phyloP scores from a whole-genome alignment of 164 flowering plant genomes.

The Buxus sempervirens region DNA sequence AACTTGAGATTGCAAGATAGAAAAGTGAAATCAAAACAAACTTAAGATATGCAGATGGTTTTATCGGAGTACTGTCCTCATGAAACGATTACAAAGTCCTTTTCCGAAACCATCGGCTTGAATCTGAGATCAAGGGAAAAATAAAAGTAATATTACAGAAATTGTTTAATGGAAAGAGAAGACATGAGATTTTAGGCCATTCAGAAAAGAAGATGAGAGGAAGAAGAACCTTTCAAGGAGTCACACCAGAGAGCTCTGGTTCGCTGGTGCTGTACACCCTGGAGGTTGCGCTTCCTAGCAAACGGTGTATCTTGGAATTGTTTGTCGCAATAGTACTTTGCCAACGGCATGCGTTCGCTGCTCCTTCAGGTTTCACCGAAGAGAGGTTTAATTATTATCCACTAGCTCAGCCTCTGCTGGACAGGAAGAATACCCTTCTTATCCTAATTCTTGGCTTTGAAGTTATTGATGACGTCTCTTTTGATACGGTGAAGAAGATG shows the following conservation, averaged over 20 bases:
- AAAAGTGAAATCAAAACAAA: not conserved
- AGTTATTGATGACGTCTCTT: too few species aligned
- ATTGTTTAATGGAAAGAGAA: not conserved
- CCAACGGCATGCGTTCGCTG: slow-evolving; percentile 45
- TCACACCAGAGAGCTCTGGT: slow-evolving; percentile 76
- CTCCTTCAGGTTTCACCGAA: too few species aligned
- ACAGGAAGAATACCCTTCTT: too few species aligned
- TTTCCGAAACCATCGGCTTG: slow-evolving; percentile 21
- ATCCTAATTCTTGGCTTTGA: too few species aligned
- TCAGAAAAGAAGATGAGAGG: not conserved
- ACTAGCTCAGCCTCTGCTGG: too few species aligned
- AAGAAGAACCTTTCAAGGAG: slow-evolving; percentile 37
- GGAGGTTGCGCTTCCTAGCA: slow-evolving; percentile 80
- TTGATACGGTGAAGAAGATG: too few species aligned
- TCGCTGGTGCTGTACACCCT: slow-evolving; percentile 67
- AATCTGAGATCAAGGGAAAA: slow-evolving; percentile 7
- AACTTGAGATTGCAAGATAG: too few species aligned
- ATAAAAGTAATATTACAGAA: not conserved
- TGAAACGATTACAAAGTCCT: slow-evolving; percentile 72
- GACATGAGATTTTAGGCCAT: not conserved
- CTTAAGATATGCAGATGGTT: not conserved
- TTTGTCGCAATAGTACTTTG: slow-evolving; percentile 90
- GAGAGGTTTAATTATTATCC: too few species aligned
- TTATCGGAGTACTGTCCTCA: slow-evolving; percentile 47
- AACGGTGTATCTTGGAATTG: slow-evolving; percentile 75